These are phyloP conservation scores for Candida dubliniensis DNA, from an alignment of 1,139 yeast genomes.

Conservation along the genomic window DNA sequence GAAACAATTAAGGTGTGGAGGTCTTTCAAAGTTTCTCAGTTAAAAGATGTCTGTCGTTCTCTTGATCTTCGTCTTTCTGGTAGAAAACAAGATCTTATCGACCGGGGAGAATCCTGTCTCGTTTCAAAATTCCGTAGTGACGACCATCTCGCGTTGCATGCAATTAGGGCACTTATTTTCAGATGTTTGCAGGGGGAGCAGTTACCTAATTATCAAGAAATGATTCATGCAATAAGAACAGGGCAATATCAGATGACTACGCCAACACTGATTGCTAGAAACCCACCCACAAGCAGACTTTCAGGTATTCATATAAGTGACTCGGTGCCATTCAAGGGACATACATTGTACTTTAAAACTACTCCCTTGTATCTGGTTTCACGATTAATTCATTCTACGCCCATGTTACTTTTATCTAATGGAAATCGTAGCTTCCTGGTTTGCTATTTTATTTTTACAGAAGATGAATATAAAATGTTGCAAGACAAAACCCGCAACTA, in stretches of 20 bases:
- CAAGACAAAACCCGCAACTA: slow-evolving; percentile 22
- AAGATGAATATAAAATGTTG: slow-evolving; percentile 29
- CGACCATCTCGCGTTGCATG: too few species aligned
- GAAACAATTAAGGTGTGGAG: too few species aligned
- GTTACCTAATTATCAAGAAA: too few species aligned
- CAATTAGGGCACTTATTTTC: too few species aligned
- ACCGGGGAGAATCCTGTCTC: too few species aligned
- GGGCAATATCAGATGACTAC: neutral
- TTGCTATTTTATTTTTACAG: slow-evolving; percentile 38
- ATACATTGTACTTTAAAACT: slow-evolving; percentile 46
- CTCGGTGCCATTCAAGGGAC: slow-evolving; percentile 24
- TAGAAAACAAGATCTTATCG: too few species aligned
- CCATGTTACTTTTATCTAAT: slow-evolving; percentile 26
- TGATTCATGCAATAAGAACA: neutral
- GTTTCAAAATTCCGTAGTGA: too few species aligned
- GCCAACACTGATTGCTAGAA: neutral
- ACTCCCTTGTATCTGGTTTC: slow-evolving; percentile 54
- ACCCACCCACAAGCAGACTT: too few species aligned
- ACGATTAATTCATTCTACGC: slow-evolving; percentile 46
- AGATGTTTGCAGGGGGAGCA: too few species aligned
- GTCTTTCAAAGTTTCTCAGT: too few species aligned
- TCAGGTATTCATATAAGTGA: slow-evolving; percentile 13
- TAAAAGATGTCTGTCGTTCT: too few species aligned
- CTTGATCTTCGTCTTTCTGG: too few species aligned
- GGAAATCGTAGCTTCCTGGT: slow-evolving; percentile 38